phyloP scores from a whole-genome alignment of 1,284 basidiomycete species.

The Exobasidium rhododendri region DNA sequence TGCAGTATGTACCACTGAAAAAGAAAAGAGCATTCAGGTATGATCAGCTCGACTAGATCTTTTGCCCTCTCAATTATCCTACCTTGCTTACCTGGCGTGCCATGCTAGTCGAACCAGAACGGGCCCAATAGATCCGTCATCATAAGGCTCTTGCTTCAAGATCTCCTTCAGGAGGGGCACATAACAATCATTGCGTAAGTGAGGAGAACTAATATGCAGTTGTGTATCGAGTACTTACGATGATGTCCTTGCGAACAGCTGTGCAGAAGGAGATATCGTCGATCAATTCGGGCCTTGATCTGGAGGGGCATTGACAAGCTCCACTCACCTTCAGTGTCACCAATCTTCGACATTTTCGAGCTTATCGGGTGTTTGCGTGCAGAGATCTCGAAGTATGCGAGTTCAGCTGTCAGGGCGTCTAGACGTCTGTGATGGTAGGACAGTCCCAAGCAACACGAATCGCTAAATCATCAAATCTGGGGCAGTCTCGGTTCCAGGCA shows the following conservation, averaged over 20 bases:
- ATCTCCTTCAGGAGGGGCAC: slow-evolving; percentile 24
- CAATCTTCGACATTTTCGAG: slow-evolving; percentile 30
- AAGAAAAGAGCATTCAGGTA: neutral
- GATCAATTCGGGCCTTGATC: too few species aligned
- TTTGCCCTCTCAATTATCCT: neutral
- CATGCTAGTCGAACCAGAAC: slow-evolving; percentile 52
- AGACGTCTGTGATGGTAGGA: too few species aligned
- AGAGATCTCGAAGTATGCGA: too few species aligned
- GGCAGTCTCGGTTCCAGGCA: too few species aligned
- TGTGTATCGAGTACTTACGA: neutral
- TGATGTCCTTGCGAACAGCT: slow-evolving; percentile 15
- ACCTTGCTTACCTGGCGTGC: slow-evolving; percentile 35
- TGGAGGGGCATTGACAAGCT: too few species aligned
- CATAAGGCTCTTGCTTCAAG: slow-evolving; percentile 52
- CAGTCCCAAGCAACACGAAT: too few species aligned
- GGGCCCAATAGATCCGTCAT: slow-evolving; percentile 51
- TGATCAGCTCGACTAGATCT: slow-evolving; percentile 2
- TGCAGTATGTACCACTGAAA: slow-evolving; percentile 49
- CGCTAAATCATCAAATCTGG: too few species aligned
- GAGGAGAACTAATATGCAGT: neutral
- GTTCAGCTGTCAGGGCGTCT: too few species aligned
- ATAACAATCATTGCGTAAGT: too few species aligned
- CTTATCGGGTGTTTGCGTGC: neutral
- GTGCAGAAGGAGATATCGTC: neutral
- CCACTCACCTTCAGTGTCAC: slow-evolving; percentile 41